Evolutionary conservation across 345 rosid species (phyloP), one percentile per base, ranked within the genome.

Genomic region (Eucalyptus pumila): DNA sequence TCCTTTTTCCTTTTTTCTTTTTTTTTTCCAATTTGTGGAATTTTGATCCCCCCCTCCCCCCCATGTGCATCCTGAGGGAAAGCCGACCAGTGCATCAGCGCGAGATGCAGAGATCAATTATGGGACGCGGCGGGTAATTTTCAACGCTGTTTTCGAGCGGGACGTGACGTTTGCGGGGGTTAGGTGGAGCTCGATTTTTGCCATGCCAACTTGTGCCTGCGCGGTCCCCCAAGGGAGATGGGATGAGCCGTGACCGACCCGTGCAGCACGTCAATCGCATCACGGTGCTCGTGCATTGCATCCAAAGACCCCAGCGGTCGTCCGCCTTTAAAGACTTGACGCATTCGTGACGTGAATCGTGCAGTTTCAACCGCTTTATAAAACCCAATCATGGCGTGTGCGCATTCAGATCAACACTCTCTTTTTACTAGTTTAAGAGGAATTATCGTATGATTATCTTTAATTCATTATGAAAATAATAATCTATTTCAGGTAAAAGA

Each of bases 1-100:
- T 21, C 0, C 4, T 5, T 34, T 8, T 15, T 8, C 4, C 3
- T 4, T 30, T 14, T 27, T 8, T 8, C 8, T 0, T 8, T 4
- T 0, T 52, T 54, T 54, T 21, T 21, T 8, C 13, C 30, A 56
- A 23, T 34, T 69, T 9, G 4, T 19, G 26, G 24, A 72, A 72
- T 19, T 72, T 16, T 19, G 81, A 27, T 6, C 4, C 3, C n/a
- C 24, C 24, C 42, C 45, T 6, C 4, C 3, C n/a, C 24, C 24
- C 42, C 83, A 72, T 72, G 83, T 37, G 81, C 23, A 34, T 37
- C 45, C 81, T 5, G 45, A n/a, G 45, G 11, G 45, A 72, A 34
- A 37, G 44, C 81, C 44, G 80, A n/a, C 23, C 40, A 3, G 72
- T 4, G 5, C 26, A 3, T 9, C 81, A 19, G 45, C 45, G 11